phyloP scores from a whole-genome alignment of 2,329 filamentous ascomycete species.

The Phaeosphaeria sp. region DNA sequence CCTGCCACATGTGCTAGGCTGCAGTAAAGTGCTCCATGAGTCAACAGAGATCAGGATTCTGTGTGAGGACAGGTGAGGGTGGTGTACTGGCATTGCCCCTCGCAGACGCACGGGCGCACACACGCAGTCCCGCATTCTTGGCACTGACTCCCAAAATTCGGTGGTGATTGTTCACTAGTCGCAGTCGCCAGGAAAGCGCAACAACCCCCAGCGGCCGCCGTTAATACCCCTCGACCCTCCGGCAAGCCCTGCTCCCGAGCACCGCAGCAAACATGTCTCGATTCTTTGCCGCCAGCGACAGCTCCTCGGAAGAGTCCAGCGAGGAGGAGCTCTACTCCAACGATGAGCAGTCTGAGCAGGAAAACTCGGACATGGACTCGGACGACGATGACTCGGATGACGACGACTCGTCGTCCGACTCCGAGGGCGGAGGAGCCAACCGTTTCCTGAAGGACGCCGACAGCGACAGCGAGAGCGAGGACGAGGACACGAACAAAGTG shows the following conservation, averaged over 20 bases:
- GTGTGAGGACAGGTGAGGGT: background rate
- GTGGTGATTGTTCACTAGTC: conserved; percentile 19
- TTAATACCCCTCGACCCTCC: conserved; percentile 22
- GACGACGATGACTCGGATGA: conserved; percentile 67
- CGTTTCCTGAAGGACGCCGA: conserved; percentile 83
- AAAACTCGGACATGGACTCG: conserved; percentile 60
- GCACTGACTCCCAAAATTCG: conserved; percentile 23
- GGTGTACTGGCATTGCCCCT: background rate
- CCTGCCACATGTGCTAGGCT: no score
- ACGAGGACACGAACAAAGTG: conserved; percentile 82
- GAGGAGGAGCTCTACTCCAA: conserved; percentile 95
- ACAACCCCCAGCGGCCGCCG: conserved; percentile 25
- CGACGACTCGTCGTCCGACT: conserved; percentile 61
- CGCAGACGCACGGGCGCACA: conserved; percentile 1
- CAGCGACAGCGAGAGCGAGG: conserved; percentile 82
- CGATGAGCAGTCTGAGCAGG: conserved; percentile 62
- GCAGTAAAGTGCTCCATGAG: background rate
- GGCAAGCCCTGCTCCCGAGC: conserved; percentile 32
- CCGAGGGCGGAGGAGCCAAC: conserved; percentile 76
- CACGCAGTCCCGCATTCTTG: conserved; percentile 8
- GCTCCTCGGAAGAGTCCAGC: conserved; percentile 91
- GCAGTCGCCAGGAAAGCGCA: conserved; percentile 20
- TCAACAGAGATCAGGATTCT: background rate
- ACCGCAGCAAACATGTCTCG: conserved; percentile 66
- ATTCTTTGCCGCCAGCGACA: conserved; percentile 96